Evolutionary conservation across 2,329 filamentous ascomycete species (phyloP).

Genomic region (Aspergillus flavus): DNA sequence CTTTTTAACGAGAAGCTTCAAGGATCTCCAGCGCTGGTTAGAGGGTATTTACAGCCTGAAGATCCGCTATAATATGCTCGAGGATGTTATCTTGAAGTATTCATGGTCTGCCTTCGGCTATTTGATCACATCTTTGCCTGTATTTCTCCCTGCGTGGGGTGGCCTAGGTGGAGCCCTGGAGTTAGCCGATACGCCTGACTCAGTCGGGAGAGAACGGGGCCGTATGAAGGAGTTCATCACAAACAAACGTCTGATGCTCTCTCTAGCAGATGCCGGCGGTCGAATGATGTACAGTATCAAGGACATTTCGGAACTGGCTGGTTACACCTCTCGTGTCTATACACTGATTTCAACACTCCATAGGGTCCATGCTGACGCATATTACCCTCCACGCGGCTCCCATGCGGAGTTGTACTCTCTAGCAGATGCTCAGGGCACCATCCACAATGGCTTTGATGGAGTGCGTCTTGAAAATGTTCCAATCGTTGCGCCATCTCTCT

Average conservation of each 20-base stretch:
- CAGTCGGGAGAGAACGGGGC: constrained; percentile 65
- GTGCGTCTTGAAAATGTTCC: constrained; percentile 92
- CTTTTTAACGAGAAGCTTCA: constrained; percentile 89
- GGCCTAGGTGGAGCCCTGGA: constrained; percentile 76
- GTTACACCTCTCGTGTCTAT: constrained; percentile 94
- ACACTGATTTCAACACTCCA: constrained; percentile 93
- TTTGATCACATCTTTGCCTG: constrained; percentile 84
- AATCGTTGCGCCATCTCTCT: constrained; percentile 83
- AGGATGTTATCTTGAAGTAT: constrained; percentile 97
- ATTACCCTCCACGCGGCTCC: constrained; percentile 67
- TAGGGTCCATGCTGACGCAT: constrained; percentile 87
- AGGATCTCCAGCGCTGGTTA: constrained; percentile 93
- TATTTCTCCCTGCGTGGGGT: constrained; percentile 93
- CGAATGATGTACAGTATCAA: constrained; percentile 99
- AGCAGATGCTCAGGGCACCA: constrained; percentile 88
- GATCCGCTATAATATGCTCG: constrained; percentile 97
- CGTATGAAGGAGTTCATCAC: constrained; percentile 99
- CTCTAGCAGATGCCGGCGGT: constrained; percentile 90
- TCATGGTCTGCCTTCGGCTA: constrained; percentile 99
- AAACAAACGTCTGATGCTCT: constrained; percentile 97
- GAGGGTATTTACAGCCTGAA: constrained; percentile 97
- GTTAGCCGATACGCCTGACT: constrained; percentile 49
- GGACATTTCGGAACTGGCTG: constrained; percentile 91
- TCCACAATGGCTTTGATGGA: constrained; percentile 92
- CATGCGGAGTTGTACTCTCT: constrained; percentile 83